Percentiles rank a stretch among this genome's conserved stretches.
phyloP scores from a whole-genome alignment of 345 rosid species.

The Eucalyptus erythrocorys region DNA sequence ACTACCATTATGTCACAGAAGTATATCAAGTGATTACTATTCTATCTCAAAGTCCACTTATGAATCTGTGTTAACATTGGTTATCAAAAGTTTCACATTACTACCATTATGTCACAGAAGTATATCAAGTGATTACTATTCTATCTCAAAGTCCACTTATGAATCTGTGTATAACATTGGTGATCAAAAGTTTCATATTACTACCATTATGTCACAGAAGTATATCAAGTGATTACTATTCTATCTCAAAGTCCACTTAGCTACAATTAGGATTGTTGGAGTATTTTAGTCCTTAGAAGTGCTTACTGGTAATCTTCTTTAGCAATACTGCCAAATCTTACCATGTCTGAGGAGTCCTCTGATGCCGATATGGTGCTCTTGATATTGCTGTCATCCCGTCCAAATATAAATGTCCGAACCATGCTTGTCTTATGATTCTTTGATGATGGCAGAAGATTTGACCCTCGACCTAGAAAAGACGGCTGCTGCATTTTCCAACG shows the following conservation, averaged over 20 bases:
- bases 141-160: background rate
- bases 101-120: background rate
- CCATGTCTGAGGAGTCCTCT: conserved; percentile 53
- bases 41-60: background rate
- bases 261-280: background rate
- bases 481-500: conserved; percentile 43
- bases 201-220: background rate
- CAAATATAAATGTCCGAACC: conserved; percentile 70
- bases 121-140: background rate
- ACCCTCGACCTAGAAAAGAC: conserved; percentile 60
- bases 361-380: conserved; percentile 27
- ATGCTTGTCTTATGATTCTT: conserved; percentile 44
- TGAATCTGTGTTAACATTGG: too few species aligned
- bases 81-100: background rate
- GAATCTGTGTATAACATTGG: conserved; percentile 24
- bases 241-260: background rate
- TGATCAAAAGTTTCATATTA: background rate
- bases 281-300: background rate
- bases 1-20: background rate
- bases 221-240: background rate
- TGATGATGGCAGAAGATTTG: conserved; percentile 40
- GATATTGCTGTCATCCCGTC: conserved; percentile 60
- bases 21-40: background rate
- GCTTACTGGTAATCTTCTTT: background rate
- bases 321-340: conserved; percentile 9